These are phyloP conservation scores for Globisporangium apiculatum DNA, from an alignment of 352 stramenopile genomes.

Conservation along the genomic window DNA sequence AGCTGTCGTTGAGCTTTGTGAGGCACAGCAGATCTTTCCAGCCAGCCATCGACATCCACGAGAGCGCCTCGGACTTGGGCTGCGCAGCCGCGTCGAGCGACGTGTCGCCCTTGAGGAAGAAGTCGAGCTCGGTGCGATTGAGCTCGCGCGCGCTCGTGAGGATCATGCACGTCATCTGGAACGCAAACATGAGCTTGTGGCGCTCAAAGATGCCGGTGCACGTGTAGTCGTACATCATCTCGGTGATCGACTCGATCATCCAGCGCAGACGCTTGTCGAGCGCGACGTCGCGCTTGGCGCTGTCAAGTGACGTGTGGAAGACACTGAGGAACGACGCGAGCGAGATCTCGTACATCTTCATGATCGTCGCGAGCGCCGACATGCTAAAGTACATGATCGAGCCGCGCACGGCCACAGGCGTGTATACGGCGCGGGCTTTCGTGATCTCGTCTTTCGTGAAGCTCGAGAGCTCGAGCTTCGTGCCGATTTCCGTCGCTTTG, in stretches of 20 bases:
- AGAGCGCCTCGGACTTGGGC: slow-evolving; percentile 56
- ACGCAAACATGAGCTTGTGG: slow-evolving; percentile 97
- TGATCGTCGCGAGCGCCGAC: slow-evolving; percentile 87
- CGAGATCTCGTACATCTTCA: slow-evolving; percentile 96
- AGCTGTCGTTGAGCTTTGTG: slow-evolving; percentile 59
- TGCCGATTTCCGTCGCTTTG: slow-evolving; percentile 91
- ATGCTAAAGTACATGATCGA: slow-evolving; percentile 95
- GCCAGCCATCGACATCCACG: slow-evolving; percentile 82
- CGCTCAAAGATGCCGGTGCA: slow-evolving; percentile 96
- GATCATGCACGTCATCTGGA: slow-evolving; percentile 96
- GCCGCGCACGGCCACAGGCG: slow-evolving; percentile 86
- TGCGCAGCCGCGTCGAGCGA: slow-evolving; percentile 77
- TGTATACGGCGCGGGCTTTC: slow-evolving; percentile 87
- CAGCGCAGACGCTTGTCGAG: slow-evolving; percentile 84
- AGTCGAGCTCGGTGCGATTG: slow-evolving; percentile 87
- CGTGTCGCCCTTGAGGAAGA: slow-evolving; percentile 95
- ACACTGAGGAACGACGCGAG: slow-evolving; percentile 90
- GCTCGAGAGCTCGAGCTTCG: slow-evolving; percentile 87
- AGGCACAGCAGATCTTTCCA: slow-evolving; percentile 93
- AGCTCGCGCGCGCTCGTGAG: slow-evolving; percentile 79
- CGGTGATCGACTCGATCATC: slow-evolving; percentile 88
- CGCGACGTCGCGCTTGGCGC: slow-evolving; percentile 87
- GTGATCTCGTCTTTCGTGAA: slow-evolving; percentile 95
- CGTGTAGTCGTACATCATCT: slow-evolving; percentile 95
- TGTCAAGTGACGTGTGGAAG: slow-evolving; percentile 88